These are phyloP conservation scores for Cnidoscolus chayamansa DNA, from an alignment of 441 rosid genomes.

Conservation along the genomic window DNA sequence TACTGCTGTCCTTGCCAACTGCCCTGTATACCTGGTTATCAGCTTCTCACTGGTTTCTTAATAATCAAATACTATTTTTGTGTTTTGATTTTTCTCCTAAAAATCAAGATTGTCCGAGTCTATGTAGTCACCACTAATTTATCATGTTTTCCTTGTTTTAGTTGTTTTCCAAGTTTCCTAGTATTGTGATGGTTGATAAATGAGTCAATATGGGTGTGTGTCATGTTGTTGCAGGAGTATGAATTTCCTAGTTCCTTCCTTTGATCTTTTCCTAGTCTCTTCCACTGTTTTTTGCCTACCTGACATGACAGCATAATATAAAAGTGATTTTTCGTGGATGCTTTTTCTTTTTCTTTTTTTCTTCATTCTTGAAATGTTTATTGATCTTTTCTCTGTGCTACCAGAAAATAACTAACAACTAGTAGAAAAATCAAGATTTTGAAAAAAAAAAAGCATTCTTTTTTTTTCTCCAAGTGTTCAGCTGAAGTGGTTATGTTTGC, in stretches of 20 bases:
- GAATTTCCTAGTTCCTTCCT: conserved; percentile 22
- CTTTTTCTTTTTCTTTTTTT: not conserved
- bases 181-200: not conserved
- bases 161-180: not conserved
- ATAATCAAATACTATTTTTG: not conserved
- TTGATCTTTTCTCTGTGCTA: not conserved
- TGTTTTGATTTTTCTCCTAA: not conserved
- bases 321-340: not conserved
- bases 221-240: conserved; percentile 12
- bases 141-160: not conserved
- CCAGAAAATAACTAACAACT: not conserved
- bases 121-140: not conserved
- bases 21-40: not conserved
- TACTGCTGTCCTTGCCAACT: conserved; percentile 20
- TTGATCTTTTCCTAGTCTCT: not conserved
- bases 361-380: not conserved
- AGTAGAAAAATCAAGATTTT: not conserved
- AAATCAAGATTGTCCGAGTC: no score
- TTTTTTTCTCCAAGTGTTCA: not conserved
- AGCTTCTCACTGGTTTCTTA: not conserved
- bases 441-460: not conserved
- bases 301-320: conserved; percentile 15
- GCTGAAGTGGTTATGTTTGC: not conserved
- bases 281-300: not conserved
- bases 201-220: conserved; percentile 14